Base-by-base conservation (phyloP, 192 early-diverging fungal genomes). In the Podila clonocystis region DNA sequence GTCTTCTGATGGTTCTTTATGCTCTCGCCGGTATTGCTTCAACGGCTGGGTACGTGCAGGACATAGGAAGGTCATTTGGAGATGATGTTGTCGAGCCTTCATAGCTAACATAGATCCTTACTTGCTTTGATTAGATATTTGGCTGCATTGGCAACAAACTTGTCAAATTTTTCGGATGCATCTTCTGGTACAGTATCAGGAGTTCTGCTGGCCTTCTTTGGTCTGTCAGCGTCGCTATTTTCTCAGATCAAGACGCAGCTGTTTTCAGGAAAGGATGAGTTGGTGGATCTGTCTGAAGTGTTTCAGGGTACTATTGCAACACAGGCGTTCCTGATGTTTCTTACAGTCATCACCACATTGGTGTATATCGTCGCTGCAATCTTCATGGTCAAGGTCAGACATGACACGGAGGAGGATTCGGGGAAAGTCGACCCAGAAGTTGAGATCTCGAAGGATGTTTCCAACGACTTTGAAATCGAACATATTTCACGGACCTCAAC, bases 201-300 rank as follows among this genome's bases (percentile, higher is more conserved):
- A 28, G n/a, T 80, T 45, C 67, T 80, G 20, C 62, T 80, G 36
- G 77, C 77, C 52, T 80, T 80, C 63, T 80, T 80, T 60, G 77
- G 77, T 45, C 70, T 80, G 20, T 80, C 77, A 22, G 77, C 77
- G 6, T 69, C 77, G 12, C 49, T 80, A 24, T 80, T 80, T 62
- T 80, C 77, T 17, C 77, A 80, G 65, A 65, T 80, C 41, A 80
- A 80, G 58, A 69, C 77, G 9, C 70, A 73, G n/a, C 28, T 73
- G 6, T 80, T 80, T 58, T 68, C 77, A 8, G 77, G 77, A 11
- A 52, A 69, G 1, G 41, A 69, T 20, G 71, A 80, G n/a, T 28
- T 30, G 0, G 24, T 50, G 17, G 59, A 34, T 22, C 50, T 59
- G 13, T 52, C 2, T 2, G 31, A 62, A 4, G 34, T 4, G 8